Evolutionary conservation across 805 yeast genomes (phyloP), one percentile per base, ranked within the genome.

Genomic region (Cyberlindnera lachancei): DNA sequence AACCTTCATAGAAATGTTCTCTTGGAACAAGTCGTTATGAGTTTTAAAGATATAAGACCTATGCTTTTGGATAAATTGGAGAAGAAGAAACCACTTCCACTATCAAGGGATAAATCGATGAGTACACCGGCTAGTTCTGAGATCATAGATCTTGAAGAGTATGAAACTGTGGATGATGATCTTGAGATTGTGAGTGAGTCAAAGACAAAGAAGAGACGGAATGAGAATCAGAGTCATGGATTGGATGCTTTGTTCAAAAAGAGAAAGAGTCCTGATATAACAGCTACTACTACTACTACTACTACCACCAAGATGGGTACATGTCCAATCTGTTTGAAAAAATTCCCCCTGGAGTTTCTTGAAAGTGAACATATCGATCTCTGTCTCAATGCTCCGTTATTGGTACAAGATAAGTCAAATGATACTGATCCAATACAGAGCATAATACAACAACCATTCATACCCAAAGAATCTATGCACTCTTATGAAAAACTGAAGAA

Each of bases 21-120:
- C 6, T 55, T 86, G n/a, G 94, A 81, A 48, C 94, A 84, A 41
- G 59, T 83, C 1, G 77, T 74, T 2, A 54, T 56, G 24, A 69
- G 82, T 52, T 77, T 69, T 53, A 53, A 48, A 12, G 48, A 53
- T 10, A 36, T 69, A n/a, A 55, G 81, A 40, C 46, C 55, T 3
- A 56, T 55, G 6, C 45, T 74, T 21, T 18, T 68, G 10, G 58
- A 59, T 6, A 30, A 42, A 15, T 37, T 70, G 30, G 31, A 25
- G 31, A 25, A 25, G 19, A 11, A 14, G 21, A 5, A n/a, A n/a
- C n/a, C n/a, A n/a, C n/a, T n/a, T n/a, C n/a, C n/a, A n/a, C n/a
- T n/a, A n/a, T n/a, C n/a, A n/a, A n/a, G n/a, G n/a, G n/a, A n/a
- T n/a, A n/a, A n/a, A n/a, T n/a, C n/a, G n/a, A n/a, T n/a, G n/a